Base-by-base conservation (phyloP, 2,329 filamentous ascomycete genomes). In the Huntiella bhutanensis region DNA sequence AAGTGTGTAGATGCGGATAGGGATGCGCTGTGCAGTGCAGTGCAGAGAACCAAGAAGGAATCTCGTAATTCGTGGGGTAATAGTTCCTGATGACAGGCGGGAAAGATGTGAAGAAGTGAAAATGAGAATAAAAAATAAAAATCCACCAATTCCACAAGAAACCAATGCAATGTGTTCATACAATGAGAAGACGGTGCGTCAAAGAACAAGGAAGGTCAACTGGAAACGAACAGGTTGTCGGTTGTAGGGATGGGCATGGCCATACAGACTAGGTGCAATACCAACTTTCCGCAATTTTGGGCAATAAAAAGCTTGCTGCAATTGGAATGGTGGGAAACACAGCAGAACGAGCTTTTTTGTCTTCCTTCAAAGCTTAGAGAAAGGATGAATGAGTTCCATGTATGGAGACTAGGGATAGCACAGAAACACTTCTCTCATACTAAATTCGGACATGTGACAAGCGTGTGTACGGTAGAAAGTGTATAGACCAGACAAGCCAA, bases 361-460 rank as follows among this genome's bases (percentile, higher is more conserved):
- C 22, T 28, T 16, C 37, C 37, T 22, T 22, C 16, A 40, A 40
- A 40, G 15, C 16, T 22, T 16, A 22, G 15, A 17, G 15, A 40
- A 12, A 40, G 6, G 16, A 22, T 40, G 13, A n/a, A 12, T 16
- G 37, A 16, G 37, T 16, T 45, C 22, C 22, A 28, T 46, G 11
- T 16, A n/a, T 34, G 41, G 39, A 45, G 47, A 39, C 38, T 39
- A 49, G 39, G 36, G 45, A 40, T 43, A 43, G 47, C 47, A 28
- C 41, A 43, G 43, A 38, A 22, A 37, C n/a, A 10, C 22, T 28
- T 28, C 22, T 28, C 22, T 10, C 22, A 28, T 28, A 28, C 22
- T 28, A 10, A 28, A 28, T 28, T 3, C 22, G 8, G 7, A 28
- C 22, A 28, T 28, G 22, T 28, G 22, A 28, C 22, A 28, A 28